Evolutionary conservation across 768 basidiomycete species (phyloP).

Genomic region (Lentinula sp.): DNA sequence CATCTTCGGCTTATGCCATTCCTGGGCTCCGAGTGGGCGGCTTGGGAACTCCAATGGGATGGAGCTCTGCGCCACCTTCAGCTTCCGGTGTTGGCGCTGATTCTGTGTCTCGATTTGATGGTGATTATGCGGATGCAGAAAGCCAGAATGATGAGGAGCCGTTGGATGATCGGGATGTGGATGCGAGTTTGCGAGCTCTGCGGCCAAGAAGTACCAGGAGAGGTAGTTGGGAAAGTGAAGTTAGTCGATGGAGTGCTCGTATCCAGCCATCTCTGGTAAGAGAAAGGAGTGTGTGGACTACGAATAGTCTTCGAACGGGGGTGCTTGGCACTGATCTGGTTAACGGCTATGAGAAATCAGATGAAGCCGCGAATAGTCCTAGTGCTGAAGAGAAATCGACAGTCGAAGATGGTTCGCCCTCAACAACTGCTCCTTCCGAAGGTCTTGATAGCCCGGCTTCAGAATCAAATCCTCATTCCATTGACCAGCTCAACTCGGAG

Average conservation of each 20-base stretch:
- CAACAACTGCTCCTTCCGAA: not conserved
- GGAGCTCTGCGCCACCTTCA: constrained; percentile 40
- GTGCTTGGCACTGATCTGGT: constrained; percentile 44
- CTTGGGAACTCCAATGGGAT: constrained; percentile 28
- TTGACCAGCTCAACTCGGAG: not conserved
- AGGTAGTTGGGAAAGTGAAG: constrained; percentile 90
- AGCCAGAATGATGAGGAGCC: constrained; percentile 68
- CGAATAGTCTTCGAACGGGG: constrained; percentile 56
- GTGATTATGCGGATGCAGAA: constrained; percentile 49
- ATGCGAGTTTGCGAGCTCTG: constrained; percentile 87
- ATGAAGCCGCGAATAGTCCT: constrained; percentile 9
- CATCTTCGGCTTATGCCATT: constrained; percentile 85
- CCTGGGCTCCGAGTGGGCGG: constrained; percentile 51
- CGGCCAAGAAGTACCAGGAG: constrained; percentile 79
- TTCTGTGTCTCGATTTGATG: constrained; percentile 69
- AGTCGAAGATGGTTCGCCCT: not conserved
- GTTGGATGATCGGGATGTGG: constrained; percentile 63
- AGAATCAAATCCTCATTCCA: not conserved
- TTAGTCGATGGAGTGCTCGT: constrained; percentile 81
- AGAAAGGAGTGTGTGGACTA: constrained; percentile 56
- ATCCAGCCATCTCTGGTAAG: constrained; percentile 42
- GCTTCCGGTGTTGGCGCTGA: constrained; percentile 48
- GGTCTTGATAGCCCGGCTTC: not conserved
- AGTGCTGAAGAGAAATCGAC: not conserved
- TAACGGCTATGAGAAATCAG: constrained; percentile 18